Evolutionary conservation across 2,329 filamentous ascomycete genomes (phyloP).

Genomic region (Fusarium sp.): DNA sequence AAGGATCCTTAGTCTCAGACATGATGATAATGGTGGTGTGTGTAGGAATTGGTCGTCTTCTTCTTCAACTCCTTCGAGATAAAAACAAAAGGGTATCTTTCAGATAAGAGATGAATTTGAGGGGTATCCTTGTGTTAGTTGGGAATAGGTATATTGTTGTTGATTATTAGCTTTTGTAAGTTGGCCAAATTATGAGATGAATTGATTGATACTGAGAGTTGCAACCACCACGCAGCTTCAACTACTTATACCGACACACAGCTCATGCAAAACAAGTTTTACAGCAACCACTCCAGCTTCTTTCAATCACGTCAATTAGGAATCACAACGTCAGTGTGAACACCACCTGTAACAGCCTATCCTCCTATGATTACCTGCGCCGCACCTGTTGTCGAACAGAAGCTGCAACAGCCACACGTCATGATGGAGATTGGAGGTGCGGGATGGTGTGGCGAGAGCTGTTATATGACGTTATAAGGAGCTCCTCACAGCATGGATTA

Average conservation of each 20-base stretch:
- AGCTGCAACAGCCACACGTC: conserved; percentile 43
- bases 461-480: conserved; percentile 42
- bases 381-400: conserved; percentile 31
- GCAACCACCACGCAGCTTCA: conserved; percentile 35
- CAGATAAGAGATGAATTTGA: conserved; percentile 22
- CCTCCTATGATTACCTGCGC: conserved; percentile 34
- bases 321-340: conserved; percentile 42
- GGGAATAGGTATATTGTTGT: conserved; percentile 20
- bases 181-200: conserved; percentile 32
- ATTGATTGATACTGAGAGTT: conserved; percentile 33
- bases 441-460: conserved; percentile 41
- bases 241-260: conserved; percentile 35
- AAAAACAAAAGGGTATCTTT: conserved; percentile 28
- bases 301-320: conserved; percentile 36
- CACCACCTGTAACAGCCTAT: conserved; percentile 26
- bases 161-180: conserved; percentile 23
- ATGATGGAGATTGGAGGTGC: conserved; percentile 38
- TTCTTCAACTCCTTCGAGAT: conserved; percentile 29
- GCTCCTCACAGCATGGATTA: conserved; percentile 26
- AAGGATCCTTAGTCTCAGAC: conserved; percentile 37
- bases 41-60: neutral
- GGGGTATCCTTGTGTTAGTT: conserved; percentile 37
- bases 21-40: conserved; percentile 4
- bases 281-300: conserved; percentile 9
- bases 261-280: conserved; percentile 44